Evolutionary conservation across 2,329 filamentous ascomycete species (phyloP), one percentile per base, ranked within the genome.

Genomic region (Westerdykella sp.): DNA sequence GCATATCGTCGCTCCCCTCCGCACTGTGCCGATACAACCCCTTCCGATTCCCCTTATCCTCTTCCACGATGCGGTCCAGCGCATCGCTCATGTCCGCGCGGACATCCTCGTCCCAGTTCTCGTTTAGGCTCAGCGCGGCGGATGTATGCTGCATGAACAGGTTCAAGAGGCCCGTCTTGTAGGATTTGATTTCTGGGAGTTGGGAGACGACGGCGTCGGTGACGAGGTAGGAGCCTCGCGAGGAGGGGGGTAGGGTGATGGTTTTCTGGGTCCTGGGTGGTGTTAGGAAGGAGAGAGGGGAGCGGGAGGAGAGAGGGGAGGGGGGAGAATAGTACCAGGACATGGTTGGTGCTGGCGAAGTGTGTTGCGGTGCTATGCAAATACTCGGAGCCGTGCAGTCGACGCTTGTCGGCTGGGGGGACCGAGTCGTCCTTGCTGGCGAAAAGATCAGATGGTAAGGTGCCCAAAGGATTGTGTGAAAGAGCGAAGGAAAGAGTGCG

Each of bases 131-230:
- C 41, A 98, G 76, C 11, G 86, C 93, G 69, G 89, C 95, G 60
- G 82, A 88, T 5, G 93, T 98, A 71, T 98, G 93, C 71, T 98
- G 91, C 42, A 97, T 77, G 67, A 97, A 98, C 37, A 98, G 76
- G 66, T 95, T 83, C 49, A 97, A 72, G 2, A 68, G 51, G 4
- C 65, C 65, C 55, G 93, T 80, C 66, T 91, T 91, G 78, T 95
- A 95, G 53, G 79, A 67, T 46, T 76, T 75, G 51, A 97, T 78
- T 69, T 96, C 89, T 4, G 91, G 90, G 1, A 97, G 71, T 46
- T 81, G 73, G 39, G 75, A 72, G 21, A 80, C 55, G 43, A 97
- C 78, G 41, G 83, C 74, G 65, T 90, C 81, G 40, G 91, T 96
- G 58, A 97, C 78, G 46, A 97, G 85, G 72, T 96, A 96, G 41